phyloP scores from a whole-genome alignment of 345 rosid species.

The Lepidium sativum region DNA sequence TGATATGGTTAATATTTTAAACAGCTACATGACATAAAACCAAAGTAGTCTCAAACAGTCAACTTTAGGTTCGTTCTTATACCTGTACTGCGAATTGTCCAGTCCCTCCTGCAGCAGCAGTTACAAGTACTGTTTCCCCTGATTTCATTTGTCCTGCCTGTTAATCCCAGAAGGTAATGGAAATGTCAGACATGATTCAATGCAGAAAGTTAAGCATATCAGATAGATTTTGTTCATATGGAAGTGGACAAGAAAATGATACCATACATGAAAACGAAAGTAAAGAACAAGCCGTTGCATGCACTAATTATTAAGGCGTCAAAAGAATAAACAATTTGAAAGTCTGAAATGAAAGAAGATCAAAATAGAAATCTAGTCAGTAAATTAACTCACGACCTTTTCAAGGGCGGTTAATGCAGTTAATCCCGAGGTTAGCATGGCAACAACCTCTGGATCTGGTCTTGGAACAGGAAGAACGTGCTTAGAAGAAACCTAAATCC shows the following conservation, averaged over 20 bases:
- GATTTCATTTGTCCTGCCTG: conserved; percentile 87
- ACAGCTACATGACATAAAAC: background rate
- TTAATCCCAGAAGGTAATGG: conserved; percentile 12
- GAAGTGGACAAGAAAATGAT: background rate
- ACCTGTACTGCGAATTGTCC: conserved; percentile 99
- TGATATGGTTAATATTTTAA: background rate
- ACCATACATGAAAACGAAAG: background rate
- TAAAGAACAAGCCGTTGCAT: background rate
- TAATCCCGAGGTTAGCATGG: conserved; percentile 97
- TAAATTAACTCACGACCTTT: conserved; percentile 41
- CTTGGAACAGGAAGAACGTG: conserved; percentile 81
- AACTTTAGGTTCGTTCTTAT: background rate
- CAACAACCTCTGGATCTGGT: conserved; percentile 96
- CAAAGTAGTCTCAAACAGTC: background rate
- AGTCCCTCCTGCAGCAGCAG: conserved; percentile 99
- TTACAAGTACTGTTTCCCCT: conserved; percentile 72
- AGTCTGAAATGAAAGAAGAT: background rate
- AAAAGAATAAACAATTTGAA: background rate
- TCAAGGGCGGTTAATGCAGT: conserved; percentile 93
- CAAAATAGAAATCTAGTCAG: background rate
- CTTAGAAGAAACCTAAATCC: conserved; percentile 56
- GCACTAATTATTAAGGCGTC: background rate
- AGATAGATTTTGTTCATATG: background rate
- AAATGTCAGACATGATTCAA: conserved; percentile 1
- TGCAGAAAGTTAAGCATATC: background rate